Conservation (phyloP, 2,329 filamentous ascomycete species). For the Penicillium sp. region DNA sequence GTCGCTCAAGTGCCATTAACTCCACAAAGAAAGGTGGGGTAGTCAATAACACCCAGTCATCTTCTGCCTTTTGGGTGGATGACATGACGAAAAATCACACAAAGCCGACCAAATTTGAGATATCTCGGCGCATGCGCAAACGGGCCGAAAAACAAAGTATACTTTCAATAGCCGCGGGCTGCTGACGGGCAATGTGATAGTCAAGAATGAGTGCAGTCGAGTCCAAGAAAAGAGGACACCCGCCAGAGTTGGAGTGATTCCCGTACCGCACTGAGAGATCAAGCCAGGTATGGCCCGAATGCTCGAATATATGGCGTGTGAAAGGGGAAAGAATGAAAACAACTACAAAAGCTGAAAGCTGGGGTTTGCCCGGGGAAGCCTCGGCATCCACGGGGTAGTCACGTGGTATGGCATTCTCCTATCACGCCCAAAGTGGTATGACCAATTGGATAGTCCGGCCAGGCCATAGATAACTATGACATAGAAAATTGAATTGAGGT, state of each 20-base stretch:
- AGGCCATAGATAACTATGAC: neutral
- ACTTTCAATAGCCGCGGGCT: neutral
- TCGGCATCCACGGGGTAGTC: slow-evolving; percentile 26
- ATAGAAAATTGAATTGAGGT: neutral
- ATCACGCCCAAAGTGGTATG: neutral
- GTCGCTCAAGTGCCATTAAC: slow-evolving; percentile 41
- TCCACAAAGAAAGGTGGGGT: slow-evolving; percentile 36
- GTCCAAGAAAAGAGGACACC: neutral
- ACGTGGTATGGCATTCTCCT: slow-evolving; percentile 16
- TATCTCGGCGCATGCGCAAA: neutral
- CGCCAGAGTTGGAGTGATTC: neutral
- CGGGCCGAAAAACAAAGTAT: neutral
- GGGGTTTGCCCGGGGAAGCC: slow-evolving; percentile 23
- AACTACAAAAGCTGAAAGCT: slow-evolving; percentile 8
- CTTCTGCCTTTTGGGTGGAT: slow-evolving; percentile 15
- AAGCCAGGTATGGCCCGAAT: neutral
- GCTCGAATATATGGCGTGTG: neutral
- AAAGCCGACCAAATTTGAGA: neutral
- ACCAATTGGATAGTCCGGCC: neutral
- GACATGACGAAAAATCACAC: slow-evolving; percentile 24
- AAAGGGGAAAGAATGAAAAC: neutral
- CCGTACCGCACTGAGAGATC: neutral
- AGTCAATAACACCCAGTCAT: slow-evolving; percentile 18
- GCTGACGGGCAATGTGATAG: neutral
- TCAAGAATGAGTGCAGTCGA: neutral